Evolutionary conservation across 371 early-diverging fungal genomes (phyloP).

Genomic region (Saksenaea oblongispora): DNA sequence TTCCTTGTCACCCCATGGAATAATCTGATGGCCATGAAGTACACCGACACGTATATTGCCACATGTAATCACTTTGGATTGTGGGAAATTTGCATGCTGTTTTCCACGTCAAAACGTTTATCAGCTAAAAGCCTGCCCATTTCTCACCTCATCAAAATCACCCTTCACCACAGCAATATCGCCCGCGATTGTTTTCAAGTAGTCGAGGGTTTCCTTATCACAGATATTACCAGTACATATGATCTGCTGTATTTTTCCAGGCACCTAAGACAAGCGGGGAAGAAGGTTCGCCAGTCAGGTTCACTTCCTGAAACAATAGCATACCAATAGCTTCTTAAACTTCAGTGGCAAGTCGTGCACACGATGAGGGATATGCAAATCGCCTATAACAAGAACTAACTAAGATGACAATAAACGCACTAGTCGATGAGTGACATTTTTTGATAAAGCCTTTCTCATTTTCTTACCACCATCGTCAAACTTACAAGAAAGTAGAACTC

Average conservation of each 20-base stretch:
- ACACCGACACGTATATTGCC: constrained; percentile 83
- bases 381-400: constrained; percentile 90
- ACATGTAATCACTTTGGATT: constrained; percentile 71
- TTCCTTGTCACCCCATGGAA: constrained; percentile 88
- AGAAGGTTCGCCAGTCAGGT: not conserved
- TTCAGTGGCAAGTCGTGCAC: constrained; percentile 84
- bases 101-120: not conserved
- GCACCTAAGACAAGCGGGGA: constrained; percentile 52
- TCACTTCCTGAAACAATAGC: not conserved
- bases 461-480: not conserved
- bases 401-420: constrained; percentile 17
- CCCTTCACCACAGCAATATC: constrained; percentile 82
- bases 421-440: not conserved
- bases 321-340: constrained; percentile 87
- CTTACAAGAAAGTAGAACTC: not conserved
- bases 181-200: constrained; percentile 80
- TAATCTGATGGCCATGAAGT: constrained; percentile 87
- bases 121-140: not conserved
- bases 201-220: constrained; percentile 83
- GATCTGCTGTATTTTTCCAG: constrained; percentile 95
- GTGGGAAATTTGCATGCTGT: constrained; percentile 61
- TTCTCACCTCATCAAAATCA: constrained; percentile 78
- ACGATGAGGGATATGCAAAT: constrained; percentile 93
- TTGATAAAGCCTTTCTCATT: not conserved
- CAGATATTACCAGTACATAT: constrained; percentile 90